phyloP scores from a whole-genome alignment of 768 basidiomycete species.

The Gymnopilus junonius region DNA sequence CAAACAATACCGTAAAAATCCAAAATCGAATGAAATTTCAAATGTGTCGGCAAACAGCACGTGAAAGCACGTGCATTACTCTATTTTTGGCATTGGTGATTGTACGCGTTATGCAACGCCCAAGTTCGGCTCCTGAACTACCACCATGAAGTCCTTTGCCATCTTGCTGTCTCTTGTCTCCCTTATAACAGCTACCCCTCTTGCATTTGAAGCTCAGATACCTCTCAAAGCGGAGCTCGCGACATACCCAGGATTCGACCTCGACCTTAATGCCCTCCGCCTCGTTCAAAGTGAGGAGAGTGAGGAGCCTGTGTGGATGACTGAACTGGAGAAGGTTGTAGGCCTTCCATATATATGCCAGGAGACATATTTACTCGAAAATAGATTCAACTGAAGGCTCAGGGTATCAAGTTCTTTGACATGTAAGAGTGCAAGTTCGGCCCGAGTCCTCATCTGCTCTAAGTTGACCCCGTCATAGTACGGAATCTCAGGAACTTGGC shows the following conservation, averaged over 20 bases:
- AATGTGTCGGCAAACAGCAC: not conserved
- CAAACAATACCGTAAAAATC: slow-evolving; percentile 16
- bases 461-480: slow-evolving; percentile 44
- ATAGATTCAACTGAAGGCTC: slow-evolving; percentile 78
- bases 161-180: slow-evolving; percentile 49
- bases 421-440: slow-evolving; percentile 52
- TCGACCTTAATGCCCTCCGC: slow-evolving; percentile 74
- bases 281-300: slow-evolving; percentile 76
- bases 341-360: not conserved
- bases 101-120: not conserved
- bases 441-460: not conserved
- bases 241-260: slow-evolving; percentile 61
- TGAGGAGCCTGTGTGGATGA: slow-evolving; percentile 75
- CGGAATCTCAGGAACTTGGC: slow-evolving; percentile 72
- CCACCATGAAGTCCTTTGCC: slow-evolving; percentile 54
- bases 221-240: slow-evolving; percentile 38
- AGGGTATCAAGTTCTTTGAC: slow-evolving; percentile 86
- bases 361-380: slow-evolving; percentile 12
- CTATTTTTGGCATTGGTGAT: not conserved
- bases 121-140: not conserved
- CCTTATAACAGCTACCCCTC: slow-evolving; percentile 44
- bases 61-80: slow-evolving; percentile 7
- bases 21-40: slow-evolving; percentile 1
- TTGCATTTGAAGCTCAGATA: slow-evolving; percentile 40
- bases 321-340: slow-evolving; percentile 86